Conservation (phyloP, 768 basidiomycete genomes). For the Kwoniella mangroviensis region DNA sequence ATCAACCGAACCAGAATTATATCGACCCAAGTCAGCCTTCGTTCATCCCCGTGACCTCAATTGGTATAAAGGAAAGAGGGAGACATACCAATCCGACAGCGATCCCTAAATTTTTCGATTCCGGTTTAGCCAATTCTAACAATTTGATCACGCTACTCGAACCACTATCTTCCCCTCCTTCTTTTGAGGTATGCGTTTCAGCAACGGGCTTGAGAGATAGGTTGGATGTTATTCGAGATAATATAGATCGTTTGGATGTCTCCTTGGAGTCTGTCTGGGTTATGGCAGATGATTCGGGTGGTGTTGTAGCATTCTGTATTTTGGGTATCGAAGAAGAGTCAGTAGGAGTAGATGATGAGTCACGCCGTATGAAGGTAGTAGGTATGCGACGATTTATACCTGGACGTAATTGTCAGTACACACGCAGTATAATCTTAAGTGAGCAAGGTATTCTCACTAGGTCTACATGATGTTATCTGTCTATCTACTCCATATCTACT, state of each 20-base stretch:
- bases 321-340: neutral
- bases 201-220: conserved; percentile 24
- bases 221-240: conserved; percentile 25
- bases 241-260: conserved; percentile 8
- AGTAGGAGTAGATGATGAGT: neutral
- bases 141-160: conserved; percentile 58
- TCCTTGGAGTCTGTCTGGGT: conserved; percentile 8
- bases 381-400: neutral
- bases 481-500: neutral
- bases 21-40: no score
- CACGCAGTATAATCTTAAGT: neutral
- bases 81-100: conserved; percentile 68
- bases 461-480: neutral
- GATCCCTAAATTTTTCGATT: conserved; percentile 72
- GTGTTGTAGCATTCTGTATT: neutral
- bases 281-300: neutral
- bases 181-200: conserved; percentile 15
- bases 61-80: conserved; percentile 13
- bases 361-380: conserved; percentile 5
- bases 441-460: neutral
- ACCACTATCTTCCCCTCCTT: conserved; percentile 9
- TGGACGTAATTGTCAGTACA: neutral
- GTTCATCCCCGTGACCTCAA: neutral
- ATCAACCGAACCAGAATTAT: conserved; percentile 9
- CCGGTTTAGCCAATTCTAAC: conserved; percentile 76